Evolutionary conservation across 305 asterid genomes (phyloP).

Genomic region (Galium porrigens): DNA sequence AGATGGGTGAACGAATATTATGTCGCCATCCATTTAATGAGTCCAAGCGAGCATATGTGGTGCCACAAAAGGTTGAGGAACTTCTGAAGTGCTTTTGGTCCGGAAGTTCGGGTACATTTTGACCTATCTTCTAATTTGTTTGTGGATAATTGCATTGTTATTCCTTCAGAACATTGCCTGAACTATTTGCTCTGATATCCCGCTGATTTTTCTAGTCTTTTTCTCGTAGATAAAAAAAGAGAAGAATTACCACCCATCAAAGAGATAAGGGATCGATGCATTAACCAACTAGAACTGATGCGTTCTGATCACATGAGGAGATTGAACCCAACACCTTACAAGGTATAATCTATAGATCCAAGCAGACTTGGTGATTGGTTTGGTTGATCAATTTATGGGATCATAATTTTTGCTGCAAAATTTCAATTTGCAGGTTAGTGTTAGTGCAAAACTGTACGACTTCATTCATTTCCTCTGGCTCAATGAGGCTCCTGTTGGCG

Average conservation of each 20-base stretch:
- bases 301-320: slow-evolving; percentile 95
- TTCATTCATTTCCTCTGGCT: slow-evolving; percentile 97
- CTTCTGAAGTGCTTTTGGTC: slow-evolving; percentile 92
- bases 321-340: slow-evolving; percentile 96
- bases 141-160: neutral
- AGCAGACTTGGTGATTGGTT: neutral
- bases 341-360: slow-evolving; percentile 32
- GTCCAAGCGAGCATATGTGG: slow-evolving; percentile 93
- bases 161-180: neutral
- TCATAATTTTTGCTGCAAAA: neutral
- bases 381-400: neutral
- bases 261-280: slow-evolving; percentile 58
- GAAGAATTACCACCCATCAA: slow-evolving; percentile 54
- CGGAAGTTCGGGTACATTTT: slow-evolving; percentile 51
- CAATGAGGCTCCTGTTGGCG: slow-evolving; percentile 95
- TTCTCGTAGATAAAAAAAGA: slow-evolving; percentile 44
- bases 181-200: neutral
- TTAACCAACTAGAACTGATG: slow-evolving; percentile 70
- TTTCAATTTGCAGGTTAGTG: slow-evolving; percentile 57
- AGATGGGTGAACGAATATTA: slow-evolving; percentile 77
- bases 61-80: slow-evolving; percentile 89
- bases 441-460: slow-evolving; percentile 78
- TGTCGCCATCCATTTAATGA: slow-evolving; percentile 95
- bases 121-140: slow-evolving; percentile 4
- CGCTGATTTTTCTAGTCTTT: neutral